A percentile compares a stretch with the other conserved stretches of the same genome.
Conservation (phyloP, 768 basidiomycete genomes). For the Pleurotus citrinopileatus region DNA sequence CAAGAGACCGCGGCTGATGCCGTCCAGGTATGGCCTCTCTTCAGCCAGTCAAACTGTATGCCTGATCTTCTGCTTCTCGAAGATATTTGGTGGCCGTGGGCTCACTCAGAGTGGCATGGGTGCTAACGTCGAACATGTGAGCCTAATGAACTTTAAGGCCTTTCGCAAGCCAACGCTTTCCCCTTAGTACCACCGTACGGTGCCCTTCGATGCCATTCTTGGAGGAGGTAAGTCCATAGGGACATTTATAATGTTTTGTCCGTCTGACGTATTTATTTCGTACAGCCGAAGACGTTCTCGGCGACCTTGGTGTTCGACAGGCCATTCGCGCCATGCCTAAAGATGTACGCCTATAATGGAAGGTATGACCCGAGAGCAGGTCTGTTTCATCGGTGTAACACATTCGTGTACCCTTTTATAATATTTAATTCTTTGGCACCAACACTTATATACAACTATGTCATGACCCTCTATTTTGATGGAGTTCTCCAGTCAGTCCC, state of each 20-base stretch:
- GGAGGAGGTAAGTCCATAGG: slow-evolving; percentile 52
- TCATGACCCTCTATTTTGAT: neutral
- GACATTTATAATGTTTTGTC: slow-evolving; percentile 26
- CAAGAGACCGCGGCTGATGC: slow-evolving; percentile 69
- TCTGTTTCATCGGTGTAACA: neutral
- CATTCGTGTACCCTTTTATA: slow-evolving; percentile 8
- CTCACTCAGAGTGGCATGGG: slow-evolving; percentile 81
- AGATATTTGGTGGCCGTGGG: slow-evolving; percentile 86
- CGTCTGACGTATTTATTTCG: slow-evolving; percentile 42
- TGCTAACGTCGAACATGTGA: slow-evolving; percentile 61
- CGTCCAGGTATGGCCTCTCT: slow-evolving; percentile 47
- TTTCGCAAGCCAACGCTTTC: too few relatives aligned
- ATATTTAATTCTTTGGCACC: slow-evolving; percentile 10
- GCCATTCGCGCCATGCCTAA: slow-evolving; percentile 76
- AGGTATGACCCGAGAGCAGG: neutral
- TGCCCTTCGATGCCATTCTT: slow-evolving; percentile 67
- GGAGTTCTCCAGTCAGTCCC: slow-evolving; percentile 19
- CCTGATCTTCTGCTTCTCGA: slow-evolving; percentile 7
- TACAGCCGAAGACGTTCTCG: slow-evolving; percentile 73
- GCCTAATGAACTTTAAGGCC: too few relatives aligned
- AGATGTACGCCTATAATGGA: slow-evolving; percentile 51
- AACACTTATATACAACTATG: neutral
- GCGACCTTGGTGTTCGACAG: slow-evolving; percentile 80
- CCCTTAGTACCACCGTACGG: slow-evolving; percentile 61
- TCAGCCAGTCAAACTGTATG: neutral